A percentile compares a stretch with the other conserved stretches of the same genome.
These are phyloP conservation scores for Aspergillus carlsbadensis DNA, from an alignment of 495 filamentous ascomycete genomes.

Conservation along the genomic window DNA sequence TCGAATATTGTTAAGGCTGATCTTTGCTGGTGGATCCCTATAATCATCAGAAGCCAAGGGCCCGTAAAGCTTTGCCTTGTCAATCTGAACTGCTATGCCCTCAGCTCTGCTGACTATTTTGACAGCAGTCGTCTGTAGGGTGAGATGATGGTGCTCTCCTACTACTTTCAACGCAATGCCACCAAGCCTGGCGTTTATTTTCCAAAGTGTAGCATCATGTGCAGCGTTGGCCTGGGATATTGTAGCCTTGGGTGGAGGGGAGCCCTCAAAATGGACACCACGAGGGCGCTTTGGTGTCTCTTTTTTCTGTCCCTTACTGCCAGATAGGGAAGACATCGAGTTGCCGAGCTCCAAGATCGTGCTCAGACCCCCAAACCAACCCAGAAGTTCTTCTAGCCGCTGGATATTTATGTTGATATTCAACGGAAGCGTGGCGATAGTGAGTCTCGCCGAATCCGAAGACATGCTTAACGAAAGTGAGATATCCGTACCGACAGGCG, in stretches of 20 bases:
- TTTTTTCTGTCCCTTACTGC: slow-evolving; percentile 41
- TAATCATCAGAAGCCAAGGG: slow-evolving; percentile 54
- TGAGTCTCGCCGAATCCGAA: slow-evolving; percentile 51
- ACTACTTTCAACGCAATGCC: slow-evolving; percentile 70
- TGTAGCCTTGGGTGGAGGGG: slow-evolving; percentile 12
- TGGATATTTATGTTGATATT: slow-evolving; percentile 76
- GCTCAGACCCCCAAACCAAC: slow-evolving; percentile 89
- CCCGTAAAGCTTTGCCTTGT: slow-evolving; percentile 70
- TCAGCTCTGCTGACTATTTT: slow-evolving; percentile 74
- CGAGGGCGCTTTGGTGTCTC: slow-evolving; percentile 38
- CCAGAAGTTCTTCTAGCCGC: slow-evolving; percentile 79
- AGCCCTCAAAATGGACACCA: slow-evolving; percentile 72
- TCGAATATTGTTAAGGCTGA: slow-evolving; percentile 61
- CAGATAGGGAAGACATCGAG: slow-evolving; percentile 74
- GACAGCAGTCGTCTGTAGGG: slow-evolving; percentile 71
- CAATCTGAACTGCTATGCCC: slow-evolving; percentile 67
- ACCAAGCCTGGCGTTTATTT: slow-evolving; percentile 73
- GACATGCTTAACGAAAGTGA: slow-evolving; percentile 57
- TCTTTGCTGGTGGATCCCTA: slow-evolving; percentile 48
- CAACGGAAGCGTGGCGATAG: slow-evolving; percentile 81
- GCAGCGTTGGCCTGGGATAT: slow-evolving; percentile 8
- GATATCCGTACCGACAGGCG: slow-evolving; percentile 62
- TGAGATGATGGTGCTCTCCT: slow-evolving; percentile 74
- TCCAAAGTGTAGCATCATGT: slow-evolving; percentile 48
- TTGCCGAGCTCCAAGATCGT: slow-evolving; percentile 84